Evolutionary conservation across 306 rosid genomes (phyloP).

Genomic region (Herpetospermum pedunculosum): DNA sequence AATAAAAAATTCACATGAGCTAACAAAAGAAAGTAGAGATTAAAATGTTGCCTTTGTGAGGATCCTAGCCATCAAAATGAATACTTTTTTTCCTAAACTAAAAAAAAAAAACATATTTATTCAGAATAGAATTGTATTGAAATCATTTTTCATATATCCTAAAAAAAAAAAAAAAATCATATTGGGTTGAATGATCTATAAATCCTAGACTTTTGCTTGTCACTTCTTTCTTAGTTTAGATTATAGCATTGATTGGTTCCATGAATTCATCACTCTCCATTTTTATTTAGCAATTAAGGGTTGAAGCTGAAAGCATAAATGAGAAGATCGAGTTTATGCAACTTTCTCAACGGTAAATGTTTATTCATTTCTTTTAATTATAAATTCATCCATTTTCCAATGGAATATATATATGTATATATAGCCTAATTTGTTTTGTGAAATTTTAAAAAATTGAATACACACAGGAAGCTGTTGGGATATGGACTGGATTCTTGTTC

Average conservation of each 20-base stretch:
- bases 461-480: not conserved
- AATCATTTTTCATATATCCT: not conserved
- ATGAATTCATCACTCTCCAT: not conserved
- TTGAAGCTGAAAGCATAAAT: not conserved
- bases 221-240: not conserved
- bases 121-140: too few relatives aligned
- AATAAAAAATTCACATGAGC: too few relatives aligned
- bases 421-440: too few relatives aligned
- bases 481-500: not conserved
- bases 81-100: too few relatives aligned
- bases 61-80: too few relatives aligned
- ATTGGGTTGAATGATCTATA: too few relatives aligned
- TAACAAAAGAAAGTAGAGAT: too few relatives aligned
- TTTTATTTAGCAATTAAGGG: not conserved
- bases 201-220: not conserved
- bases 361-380: not conserved
- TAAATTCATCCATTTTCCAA: not conserved
- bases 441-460: too few relatives aligned
- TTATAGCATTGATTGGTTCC: not conserved
- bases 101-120: too few relatives aligned
- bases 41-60: too few relatives aligned
- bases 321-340: not conserved
- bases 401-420: not conserved
- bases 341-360: not conserved
- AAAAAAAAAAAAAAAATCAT: too few relatives aligned